Conservation (phyloP, 768 basidiomycete genomes). For the Lyophyllum semitale region DNA sequence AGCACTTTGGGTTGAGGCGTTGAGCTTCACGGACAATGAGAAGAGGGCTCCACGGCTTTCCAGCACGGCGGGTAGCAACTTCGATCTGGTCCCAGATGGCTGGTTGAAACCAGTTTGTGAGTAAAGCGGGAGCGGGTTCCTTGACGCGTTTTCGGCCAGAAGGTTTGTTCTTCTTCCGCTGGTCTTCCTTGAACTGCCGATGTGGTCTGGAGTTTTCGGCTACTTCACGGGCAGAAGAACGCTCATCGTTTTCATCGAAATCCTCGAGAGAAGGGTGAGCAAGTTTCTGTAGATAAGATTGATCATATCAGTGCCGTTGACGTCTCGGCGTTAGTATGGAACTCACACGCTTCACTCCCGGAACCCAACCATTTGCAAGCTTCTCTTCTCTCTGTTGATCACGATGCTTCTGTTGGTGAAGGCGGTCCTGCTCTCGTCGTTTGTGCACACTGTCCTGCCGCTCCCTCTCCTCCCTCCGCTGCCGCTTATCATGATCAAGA, state of each 20-base stretch:
- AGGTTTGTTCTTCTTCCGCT: constrained; percentile 4
- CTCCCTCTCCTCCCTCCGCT: not conserved
- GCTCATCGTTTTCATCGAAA: not conserved
- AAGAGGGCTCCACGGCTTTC: constrained; percentile 17
- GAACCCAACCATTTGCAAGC: constrained; percentile 1
- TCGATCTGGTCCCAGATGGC: constrained; percentile 9
- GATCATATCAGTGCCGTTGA: not conserved
- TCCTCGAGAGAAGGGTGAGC: not conserved
- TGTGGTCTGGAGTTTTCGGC: constrained; percentile 11
- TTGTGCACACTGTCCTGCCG: constrained; percentile 1
- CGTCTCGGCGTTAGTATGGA: not conserved
- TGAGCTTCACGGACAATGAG: constrained; percentile 15
- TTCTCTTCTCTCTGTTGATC: constrained; percentile 5
- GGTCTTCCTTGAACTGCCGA: not conserved
- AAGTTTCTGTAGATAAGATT: not conserved
- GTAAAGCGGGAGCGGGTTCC: not conserved
- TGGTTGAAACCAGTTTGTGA: constrained; percentile 15
- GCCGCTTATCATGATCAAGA: not conserved
- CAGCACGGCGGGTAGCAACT: constrained; percentile 9
- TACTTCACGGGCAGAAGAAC: constrained; percentile 6
- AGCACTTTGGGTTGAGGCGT: constrained; percentile 10
- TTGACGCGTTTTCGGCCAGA: constrained; percentile 5
- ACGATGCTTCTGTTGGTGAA: constrained; percentile 8
- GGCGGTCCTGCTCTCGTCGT: constrained; percentile 1
- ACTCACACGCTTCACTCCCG: not conserved